Evolutionary conservation across 169 alveolate species (phyloP), one percentile per base, ranked within the genome.

Genomic region (Besnoitia besnoiti): DNA sequence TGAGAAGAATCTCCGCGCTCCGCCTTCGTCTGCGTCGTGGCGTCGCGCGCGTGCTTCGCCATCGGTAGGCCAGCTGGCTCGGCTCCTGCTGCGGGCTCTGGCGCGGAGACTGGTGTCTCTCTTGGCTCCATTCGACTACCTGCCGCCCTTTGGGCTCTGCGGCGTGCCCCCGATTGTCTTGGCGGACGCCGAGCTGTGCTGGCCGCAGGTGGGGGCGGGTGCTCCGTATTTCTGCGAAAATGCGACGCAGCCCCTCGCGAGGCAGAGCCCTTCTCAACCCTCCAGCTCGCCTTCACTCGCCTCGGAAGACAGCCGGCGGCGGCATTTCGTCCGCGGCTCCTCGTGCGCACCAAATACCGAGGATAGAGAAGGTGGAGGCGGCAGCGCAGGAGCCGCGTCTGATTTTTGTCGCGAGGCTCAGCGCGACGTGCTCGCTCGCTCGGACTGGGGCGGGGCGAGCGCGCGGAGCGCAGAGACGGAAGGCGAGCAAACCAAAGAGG

Each of bases 111-210:
- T 77, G 61, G 59, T 35, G 2, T 19, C 87, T 39, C 61, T 42
- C 30, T 14, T 35, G 21, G 49, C 61, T 39, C 61, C 87, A n/a
- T 77, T 2, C 40, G 59, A 24, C n/a, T 77, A 77, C 21, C 59
- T 77, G n/a, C 59, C 87, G n/a, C 87, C 87, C 44, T 77, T 77
- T 21, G 55, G 55, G 40, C 37, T 42, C 0, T 21, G 59, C 12
- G 87, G 87, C 59, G 55, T 77, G 37, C 87, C 87, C 16, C 87
- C 87, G n/a, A 16, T 77, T 39, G 87, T 77, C 40, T 35, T 77
- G n/a, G 87, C 87, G 3, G 87, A 77, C 14, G 87, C 87, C 42
- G 87, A 77, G 40, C 87, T 77, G 21, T 77, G 87, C 87, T 77
- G 87, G 87, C 59, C 87, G 59, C 80, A 5, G 80, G n/a, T 0